Conservation (phyloP, 169 alveolate species). For the Plasmodium relictum region DNA sequence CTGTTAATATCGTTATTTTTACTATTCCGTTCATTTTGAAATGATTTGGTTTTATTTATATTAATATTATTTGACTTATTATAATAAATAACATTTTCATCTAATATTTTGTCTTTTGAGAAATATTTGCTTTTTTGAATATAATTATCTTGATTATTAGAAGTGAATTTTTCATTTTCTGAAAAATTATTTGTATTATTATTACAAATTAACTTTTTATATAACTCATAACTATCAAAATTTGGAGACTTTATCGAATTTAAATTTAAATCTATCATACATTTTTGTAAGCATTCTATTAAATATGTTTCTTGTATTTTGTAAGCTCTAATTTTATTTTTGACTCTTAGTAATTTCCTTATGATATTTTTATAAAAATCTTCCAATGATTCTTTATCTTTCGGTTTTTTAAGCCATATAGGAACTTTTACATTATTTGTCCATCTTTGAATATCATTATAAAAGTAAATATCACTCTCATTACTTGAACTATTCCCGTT, state of each 20-base stretch:
- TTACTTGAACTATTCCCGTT: slow-evolving; percentile 10
- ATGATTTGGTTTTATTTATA: not conserved
- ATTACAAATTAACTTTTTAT: slow-evolving; percentile 16
- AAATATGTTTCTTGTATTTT: slow-evolving; percentile 68
- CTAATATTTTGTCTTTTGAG: not conserved
- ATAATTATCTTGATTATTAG: not conserved
- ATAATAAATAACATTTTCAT: not conserved
- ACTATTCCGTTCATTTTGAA: not conserved
- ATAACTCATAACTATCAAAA: slow-evolving; percentile 30
- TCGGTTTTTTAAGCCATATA: slow-evolving; percentile 73
- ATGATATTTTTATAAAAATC: slow-evolving; percentile 74
- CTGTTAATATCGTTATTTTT: not conserved
- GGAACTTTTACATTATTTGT: slow-evolving; percentile 63
- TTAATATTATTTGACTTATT: not conserved
- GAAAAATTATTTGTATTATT: too few relatives aligned
- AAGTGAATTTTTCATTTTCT: not conserved
- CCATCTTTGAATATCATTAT: slow-evolving; percentile 75
- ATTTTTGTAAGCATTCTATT: slow-evolving; percentile 68
- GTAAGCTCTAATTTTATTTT: slow-evolving; percentile 76
- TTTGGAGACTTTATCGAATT: slow-evolving; percentile 29
- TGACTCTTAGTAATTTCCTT: slow-evolving; percentile 70
- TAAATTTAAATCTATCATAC: slow-evolving; percentile 46
- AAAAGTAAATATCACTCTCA: slow-evolving; percentile 72
- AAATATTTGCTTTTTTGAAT: not conserved
- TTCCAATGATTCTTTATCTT: slow-evolving; percentile 62